Conservation (phyloP, 495 filamentous ascomycete species). For the Cercophora newfieldiana region DNA sequence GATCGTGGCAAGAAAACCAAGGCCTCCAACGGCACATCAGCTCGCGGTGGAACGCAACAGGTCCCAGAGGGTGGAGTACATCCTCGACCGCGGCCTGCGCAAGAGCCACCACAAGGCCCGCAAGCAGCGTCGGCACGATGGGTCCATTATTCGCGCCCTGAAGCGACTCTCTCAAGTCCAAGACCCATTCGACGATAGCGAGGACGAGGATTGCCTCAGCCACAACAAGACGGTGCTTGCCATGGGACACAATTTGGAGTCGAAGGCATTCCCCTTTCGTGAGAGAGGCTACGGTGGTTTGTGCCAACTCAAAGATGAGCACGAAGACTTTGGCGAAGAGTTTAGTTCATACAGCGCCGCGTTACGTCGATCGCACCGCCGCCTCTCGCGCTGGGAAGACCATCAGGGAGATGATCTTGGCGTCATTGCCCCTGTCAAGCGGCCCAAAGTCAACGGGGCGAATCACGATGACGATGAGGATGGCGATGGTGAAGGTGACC, state of each 20-base stretch:
- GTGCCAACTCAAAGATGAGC: slow-evolving; percentile 60
- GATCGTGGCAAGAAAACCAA: slow-evolving; percentile 53
- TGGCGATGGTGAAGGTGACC: slow-evolving; percentile 31
- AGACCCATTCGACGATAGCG: slow-evolving; percentile 75
- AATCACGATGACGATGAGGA: slow-evolving; percentile 30
- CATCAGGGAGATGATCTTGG: slow-evolving; percentile 50
- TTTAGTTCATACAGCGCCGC: slow-evolving; percentile 69
- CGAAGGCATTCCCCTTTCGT: slow-evolving; percentile 39
- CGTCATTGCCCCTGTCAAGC: slow-evolving; percentile 45
- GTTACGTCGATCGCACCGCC: slow-evolving; percentile 64
- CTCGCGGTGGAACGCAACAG: slow-evolving; percentile 88
- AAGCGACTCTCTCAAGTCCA: slow-evolving; percentile 65
- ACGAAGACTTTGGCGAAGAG: slow-evolving; percentile 80
- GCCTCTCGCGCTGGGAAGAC: slow-evolving; percentile 73
- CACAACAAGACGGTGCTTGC: slow-evolving; percentile 27
- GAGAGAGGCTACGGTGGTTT: slow-evolving; percentile 68
- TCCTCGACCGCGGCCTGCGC: slow-evolving; percentile 73
- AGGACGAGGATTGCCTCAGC: slow-evolving; percentile 63
- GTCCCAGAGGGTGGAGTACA: slow-evolving; percentile 81
- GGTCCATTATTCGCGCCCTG: slow-evolving; percentile 65
- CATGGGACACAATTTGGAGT: slow-evolving; percentile 19
- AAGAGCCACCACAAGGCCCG: slow-evolving; percentile 62
- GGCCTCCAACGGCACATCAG: slow-evolving; percentile 90
- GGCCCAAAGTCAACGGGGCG: slow-evolving; percentile 30
- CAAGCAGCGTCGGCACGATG: slow-evolving; percentile 59